Evolutionary conservation across 768 basidiomycete genomes (phyloP).

Genomic region (Harrya chromipes): DNA sequence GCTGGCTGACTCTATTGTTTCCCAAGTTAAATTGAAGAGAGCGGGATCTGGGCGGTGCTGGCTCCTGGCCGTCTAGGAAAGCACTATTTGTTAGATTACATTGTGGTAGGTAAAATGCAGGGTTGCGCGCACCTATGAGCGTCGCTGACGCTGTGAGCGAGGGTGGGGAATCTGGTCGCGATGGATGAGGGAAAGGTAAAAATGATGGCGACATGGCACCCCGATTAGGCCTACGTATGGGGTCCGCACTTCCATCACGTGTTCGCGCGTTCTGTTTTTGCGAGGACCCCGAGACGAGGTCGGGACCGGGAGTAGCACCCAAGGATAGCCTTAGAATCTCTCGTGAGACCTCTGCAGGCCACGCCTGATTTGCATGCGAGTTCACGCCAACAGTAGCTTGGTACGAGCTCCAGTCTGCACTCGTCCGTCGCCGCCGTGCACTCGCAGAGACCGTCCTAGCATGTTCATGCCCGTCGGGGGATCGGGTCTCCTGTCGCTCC

Average conservation of each 20-base stretch:
- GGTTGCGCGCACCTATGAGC: slow-evolving; percentile 18
- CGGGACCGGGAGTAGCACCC: slow-evolving; percentile 7
- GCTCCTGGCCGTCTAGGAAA: slow-evolving; percentile 17
- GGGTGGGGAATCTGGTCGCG: slow-evolving; percentile 18
- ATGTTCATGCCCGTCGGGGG: slow-evolving; percentile 14
- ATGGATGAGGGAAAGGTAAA: slow-evolving; percentile 31
- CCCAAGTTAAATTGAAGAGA: slow-evolving; percentile 23
- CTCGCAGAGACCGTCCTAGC: slow-evolving; percentile 33
- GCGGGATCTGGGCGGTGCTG: slow-evolving; percentile 10
- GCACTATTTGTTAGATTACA: background rate
- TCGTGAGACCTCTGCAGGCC: slow-evolving; percentile 58
- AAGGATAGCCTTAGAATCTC: slow-evolving; percentile 53
- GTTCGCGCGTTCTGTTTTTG: slow-evolving; percentile 6
- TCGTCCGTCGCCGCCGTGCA: slow-evolving; percentile 43
- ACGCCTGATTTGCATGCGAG: slow-evolving; percentile 36
- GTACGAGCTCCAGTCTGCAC: slow-evolving; percentile 56
- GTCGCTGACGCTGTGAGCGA: slow-evolving; percentile 25
- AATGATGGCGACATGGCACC: slow-evolving; percentile 20
- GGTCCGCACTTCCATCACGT: slow-evolving; percentile 22
- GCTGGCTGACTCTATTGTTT: slow-evolving; percentile 15
- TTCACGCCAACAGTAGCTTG: slow-evolving; percentile 40
- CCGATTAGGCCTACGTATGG: slow-evolving; percentile 16
- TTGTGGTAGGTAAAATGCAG: background rate
- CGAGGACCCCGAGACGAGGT: slow-evolving; percentile 23
- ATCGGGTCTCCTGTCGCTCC: background rate